Evolutionary conservation across 352 stramenopile species (phyloP).

Genomic region (Stephanocyclus meneghinianus): DNA sequence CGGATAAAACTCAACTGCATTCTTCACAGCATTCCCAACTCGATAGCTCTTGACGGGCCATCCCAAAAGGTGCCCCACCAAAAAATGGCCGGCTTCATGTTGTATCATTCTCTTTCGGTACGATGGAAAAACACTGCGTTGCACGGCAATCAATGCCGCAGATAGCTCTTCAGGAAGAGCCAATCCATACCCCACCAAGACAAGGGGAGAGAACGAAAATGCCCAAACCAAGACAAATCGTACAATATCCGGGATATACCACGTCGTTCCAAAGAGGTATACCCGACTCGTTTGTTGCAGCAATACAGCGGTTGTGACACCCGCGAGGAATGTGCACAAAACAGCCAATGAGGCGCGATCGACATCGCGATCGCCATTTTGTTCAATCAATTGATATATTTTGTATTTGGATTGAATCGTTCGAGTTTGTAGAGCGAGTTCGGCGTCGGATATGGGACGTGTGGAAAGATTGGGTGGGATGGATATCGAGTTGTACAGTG

Average conservation of each 20-base stretch:
- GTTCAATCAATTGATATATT: conserved; percentile 75
- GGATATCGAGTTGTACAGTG: conserved; percentile 62
- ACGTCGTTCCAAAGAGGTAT: conserved; percentile 27
- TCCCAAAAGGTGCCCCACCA: conserved; percentile 76
- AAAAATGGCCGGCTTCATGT: conserved; percentile 80
- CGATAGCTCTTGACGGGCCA: conserved; percentile 68
- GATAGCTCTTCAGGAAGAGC: conserved; percentile 64
- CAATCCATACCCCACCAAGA: conserved; percentile 77
- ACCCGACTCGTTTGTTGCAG: conserved; percentile 46
- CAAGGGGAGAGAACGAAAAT: conserved; percentile 70
- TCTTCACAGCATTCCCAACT: conserved; percentile 71
- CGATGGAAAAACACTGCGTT: conserved; percentile 72
- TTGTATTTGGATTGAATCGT: conserved; percentile 76
- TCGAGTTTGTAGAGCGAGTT: conserved; percentile 75
- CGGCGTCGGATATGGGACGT: conserved; percentile 68
- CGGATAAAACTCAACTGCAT: conserved; percentile 80
- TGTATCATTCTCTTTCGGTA: conserved; percentile 78
- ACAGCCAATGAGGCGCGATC: conserved; percentile 69
- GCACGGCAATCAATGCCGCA: conserved; percentile 58
- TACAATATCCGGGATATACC: conserved; percentile 75
- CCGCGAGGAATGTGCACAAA: conserved; percentile 60
- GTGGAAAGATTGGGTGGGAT: conserved; percentile 65
- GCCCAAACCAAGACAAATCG: conserved; percentile 74
- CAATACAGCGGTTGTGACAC: conserved; percentile 54
- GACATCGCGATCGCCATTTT: conserved; percentile 76